Evolutionary conservation across 108 stramenopile genomes (phyloP), one percentile per base, ranked within the genome.

Genomic region (Epithemia pelagica): DNA sequence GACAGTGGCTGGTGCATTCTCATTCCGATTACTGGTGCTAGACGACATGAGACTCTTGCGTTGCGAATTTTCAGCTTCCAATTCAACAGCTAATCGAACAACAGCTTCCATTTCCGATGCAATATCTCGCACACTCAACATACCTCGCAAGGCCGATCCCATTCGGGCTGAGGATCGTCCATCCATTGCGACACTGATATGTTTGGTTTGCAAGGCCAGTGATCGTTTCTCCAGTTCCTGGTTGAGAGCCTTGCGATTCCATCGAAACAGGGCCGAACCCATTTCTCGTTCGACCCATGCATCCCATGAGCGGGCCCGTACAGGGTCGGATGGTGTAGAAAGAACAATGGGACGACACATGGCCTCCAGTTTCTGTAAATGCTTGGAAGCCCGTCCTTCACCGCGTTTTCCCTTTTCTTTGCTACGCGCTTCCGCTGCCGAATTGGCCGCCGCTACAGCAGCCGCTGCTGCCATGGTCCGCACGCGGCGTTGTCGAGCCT

Each of bases 51-150:
- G 29, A 61, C 29, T 32, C 53, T 83, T 81, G 7, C 88, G 61
- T 64, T 78, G 80, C 32, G 82, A 78, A 74, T 83, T 87, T 18
- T 76, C 85, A 22, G 94, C 94, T 69, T 95, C 94, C 15, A 95
- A 69, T 54, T 95, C 94, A 2, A 95, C 82, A 25, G 94, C 90
- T 33, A 82, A 89, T 70, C 81, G 82, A 30, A 95, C 67, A n/a
- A 91, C 77, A 55, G 80, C 77, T 26, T 82, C 87, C 67, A 95
- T 86, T 32, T 87, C 80, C 15, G 66, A 71, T 23, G 65, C 54
- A 59, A 89, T 75, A 66, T 92, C 85, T 51, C 84, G 78, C 27
- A 89, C 85, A 65, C 86, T 87, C 54, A 95, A 64, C 87, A 95
- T 91, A 53, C 87, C 84, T 51, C 87, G 74, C 65, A 94, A 59